Conservation (phyloP, 106 monocot species). For the Iris macrosiphon region DNA sequence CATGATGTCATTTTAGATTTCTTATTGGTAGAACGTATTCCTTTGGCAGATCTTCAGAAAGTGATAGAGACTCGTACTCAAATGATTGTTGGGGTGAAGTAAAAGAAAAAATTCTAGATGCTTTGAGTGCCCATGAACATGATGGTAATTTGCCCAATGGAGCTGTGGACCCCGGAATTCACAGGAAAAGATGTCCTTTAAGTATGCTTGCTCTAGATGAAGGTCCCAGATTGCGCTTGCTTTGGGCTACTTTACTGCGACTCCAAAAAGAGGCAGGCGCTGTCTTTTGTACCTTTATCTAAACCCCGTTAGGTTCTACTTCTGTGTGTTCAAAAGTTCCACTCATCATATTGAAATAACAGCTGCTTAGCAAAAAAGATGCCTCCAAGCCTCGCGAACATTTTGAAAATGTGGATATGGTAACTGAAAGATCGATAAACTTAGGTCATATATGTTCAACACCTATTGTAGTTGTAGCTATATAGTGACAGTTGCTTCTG, state of each 20-base stretch:
- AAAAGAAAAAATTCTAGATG: conserved; percentile 46
- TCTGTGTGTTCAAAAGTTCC: no score
- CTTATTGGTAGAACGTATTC: conserved; percentile 2
- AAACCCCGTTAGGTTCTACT: no score
- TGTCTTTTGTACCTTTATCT: conserved; percentile 7
- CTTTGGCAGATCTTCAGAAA: conserved; percentile 16
- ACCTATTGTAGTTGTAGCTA: no score
- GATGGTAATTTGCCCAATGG: conserved; percentile 9
- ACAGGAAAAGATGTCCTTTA: conserved; percentile 27
- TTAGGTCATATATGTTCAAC: no score
- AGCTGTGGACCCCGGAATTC: conserved; percentile 13
- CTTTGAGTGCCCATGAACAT: conserved; percentile 28
- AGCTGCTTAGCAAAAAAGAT: no score
- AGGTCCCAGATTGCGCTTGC: conserved; percentile 53
- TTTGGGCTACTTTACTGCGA: conserved; percentile 38
- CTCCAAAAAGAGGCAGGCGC: conserved; percentile 74
- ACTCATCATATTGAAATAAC: no score
- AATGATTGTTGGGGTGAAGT: conserved; percentile 49
- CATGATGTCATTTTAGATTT: neutral
- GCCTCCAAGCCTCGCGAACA: no score
- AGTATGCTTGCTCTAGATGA: conserved; percentile 60
- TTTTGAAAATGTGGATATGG: no score
- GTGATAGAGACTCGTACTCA: conserved; percentile 4
- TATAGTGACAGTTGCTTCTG: no score
- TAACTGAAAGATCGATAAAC: no score